Conservation (phyloP, 2,329 filamentous ascomycete genomes). For the Aspergillus ochraceus region DNA sequence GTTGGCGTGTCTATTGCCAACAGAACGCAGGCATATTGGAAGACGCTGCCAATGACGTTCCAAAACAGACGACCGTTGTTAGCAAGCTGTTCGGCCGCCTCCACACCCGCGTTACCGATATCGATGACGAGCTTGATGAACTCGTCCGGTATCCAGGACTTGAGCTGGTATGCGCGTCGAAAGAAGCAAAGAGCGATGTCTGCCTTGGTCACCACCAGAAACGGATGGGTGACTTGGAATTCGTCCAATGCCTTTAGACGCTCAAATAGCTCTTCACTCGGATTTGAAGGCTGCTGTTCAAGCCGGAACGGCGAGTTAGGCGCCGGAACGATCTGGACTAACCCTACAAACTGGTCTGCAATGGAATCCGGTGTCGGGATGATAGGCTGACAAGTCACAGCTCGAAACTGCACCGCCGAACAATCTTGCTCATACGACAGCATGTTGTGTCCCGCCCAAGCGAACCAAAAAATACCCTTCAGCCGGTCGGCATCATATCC, state of each 20-base stretch:
- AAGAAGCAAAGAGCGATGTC: constrained; percentile 35
- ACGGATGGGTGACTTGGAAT: constrained; percentile 24
- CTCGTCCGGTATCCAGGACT: constrained; percentile 21
- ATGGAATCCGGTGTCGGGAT: constrained; percentile 21
- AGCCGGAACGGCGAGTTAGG: constrained; percentile 26
- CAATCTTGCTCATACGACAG: constrained; percentile 34
- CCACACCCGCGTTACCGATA: constrained; percentile 21
- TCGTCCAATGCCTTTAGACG: constrained; percentile 22
- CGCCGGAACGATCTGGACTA: constrained; percentile 29
- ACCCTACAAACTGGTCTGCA: constrained; percentile 29
- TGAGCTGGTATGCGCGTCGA: constrained; percentile 32
- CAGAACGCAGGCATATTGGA: constrained; percentile 31
- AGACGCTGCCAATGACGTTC: constrained; percentile 34
- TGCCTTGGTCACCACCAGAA: constrained; percentile 30
- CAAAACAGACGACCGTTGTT: constrained; percentile 27
- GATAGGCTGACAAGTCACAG: constrained; percentile 27
- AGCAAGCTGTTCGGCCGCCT: constrained; percentile 24
- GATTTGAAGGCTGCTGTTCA: constrained; percentile 13
- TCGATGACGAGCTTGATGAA: constrained; percentile 24
- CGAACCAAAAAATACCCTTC: constrained; percentile 35
- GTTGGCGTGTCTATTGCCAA: constrained; percentile 29
- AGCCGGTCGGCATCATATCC: constrained; percentile 33
- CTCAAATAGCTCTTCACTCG: constrained; percentile 23
- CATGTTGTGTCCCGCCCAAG: constrained; percentile 33
- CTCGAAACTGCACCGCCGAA: constrained; percentile 25